Conservation (phyloP, 805 yeast genomes). For the Ogataea corticis region DNA sequence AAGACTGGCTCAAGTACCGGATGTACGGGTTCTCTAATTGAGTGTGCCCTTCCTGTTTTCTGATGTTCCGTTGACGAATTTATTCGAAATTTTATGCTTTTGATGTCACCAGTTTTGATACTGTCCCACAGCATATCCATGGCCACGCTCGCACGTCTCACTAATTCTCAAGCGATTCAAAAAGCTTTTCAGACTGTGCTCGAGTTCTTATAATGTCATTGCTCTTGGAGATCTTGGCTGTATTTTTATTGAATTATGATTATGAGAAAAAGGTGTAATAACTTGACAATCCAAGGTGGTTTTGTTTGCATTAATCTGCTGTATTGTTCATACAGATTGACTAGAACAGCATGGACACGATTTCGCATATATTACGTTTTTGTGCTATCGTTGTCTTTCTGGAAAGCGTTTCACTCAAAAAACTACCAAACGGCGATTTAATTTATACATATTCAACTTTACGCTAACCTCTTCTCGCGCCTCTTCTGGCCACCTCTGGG, state of each 20-base stretch:
- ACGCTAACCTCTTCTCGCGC: slow-evolving; percentile 12
- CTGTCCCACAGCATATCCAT: neutral
- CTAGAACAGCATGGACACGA: too few species aligned
- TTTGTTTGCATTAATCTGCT: too few species aligned
- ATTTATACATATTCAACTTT: too few species aligned
- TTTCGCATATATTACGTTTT: too few species aligned
- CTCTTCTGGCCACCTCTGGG: slow-evolving; percentile 77
- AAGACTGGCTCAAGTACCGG: slow-evolving; percentile 44
- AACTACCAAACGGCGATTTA: too few species aligned
- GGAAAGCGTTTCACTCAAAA: too few species aligned
- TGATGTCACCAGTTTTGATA: neutral
- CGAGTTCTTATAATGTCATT: slow-evolving; percentile 4
- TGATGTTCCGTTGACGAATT: slow-evolving; percentile 1
- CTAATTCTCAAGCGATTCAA: neutral
- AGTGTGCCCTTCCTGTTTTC: neutral
- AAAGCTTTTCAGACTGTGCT: neutral
- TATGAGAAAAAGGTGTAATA: neutral
- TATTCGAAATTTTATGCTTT: neutral
- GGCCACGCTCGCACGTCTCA: slow-evolving; percentile 1
- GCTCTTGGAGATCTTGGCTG: slow-evolving; percentile 1
- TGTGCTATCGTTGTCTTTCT: too few species aligned
- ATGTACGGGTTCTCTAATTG: slow-evolving; percentile 8
- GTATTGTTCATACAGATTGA: too few species aligned
- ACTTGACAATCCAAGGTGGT: too few species aligned
- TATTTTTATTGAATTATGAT: neutral